Percentiles rank a stretch among this genome's conserved stretches.
phyloP scores from a whole-genome alignment of 306 rosid genomes.

The Acacia acuminata region DNA sequence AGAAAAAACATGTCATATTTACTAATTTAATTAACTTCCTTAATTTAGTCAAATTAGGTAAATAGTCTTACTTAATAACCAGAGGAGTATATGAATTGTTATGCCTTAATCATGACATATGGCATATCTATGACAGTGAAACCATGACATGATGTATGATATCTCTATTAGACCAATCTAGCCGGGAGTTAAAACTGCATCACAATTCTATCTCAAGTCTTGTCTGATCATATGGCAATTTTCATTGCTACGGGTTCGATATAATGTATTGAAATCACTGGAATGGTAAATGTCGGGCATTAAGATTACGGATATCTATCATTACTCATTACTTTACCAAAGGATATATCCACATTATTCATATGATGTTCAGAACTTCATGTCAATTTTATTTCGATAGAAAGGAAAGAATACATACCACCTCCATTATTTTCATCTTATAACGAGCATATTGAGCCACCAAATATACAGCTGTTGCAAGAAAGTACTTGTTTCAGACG shows the following conservation, averaged over 20 bases:
- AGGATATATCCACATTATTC: not conserved
- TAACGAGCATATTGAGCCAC: constrained; percentile 91
- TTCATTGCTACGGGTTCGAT: not conserved
- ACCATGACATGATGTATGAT: not conserved
- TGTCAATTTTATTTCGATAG: not conserved
- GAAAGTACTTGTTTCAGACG: constrained; percentile 30
- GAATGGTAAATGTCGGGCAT: not conserved
- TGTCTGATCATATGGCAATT: not conserved
- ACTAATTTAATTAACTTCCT: no score
- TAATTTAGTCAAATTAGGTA: no score
- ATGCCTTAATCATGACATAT: no score
- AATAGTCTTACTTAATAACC: no score
- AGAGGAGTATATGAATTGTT: no score
- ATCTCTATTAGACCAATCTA: constrained; percentile 1
- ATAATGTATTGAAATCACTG: constrained; percentile 3
- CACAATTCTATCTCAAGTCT: constrained; percentile 1
- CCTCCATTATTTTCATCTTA: constrained; percentile 82
- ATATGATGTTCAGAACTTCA: not conserved
- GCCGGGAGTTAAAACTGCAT: constrained; percentile 1
- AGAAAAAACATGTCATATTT: no score
- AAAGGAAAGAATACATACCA: constrained; percentile 41
- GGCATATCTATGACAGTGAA: not conserved
- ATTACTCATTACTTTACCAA: not conserved
- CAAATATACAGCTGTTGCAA: constrained; percentile 77
- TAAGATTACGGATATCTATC: constrained; percentile 1